These are phyloP conservation scores for Dictyostelium brefeldianum DNA, from an alignment of 78 protist species.

Conservation along the genomic window DNA sequence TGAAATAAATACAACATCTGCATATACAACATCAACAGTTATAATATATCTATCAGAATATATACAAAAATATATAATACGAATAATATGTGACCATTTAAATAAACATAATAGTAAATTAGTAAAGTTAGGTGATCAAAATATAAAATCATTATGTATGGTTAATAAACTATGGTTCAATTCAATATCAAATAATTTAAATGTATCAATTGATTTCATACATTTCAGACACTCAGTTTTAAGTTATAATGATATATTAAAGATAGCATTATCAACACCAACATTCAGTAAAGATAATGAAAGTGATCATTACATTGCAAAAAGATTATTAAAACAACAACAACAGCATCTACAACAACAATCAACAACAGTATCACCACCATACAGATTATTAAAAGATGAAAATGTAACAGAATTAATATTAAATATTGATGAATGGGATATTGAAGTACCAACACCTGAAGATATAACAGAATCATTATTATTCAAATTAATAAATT, in stretches of 20 bases:
- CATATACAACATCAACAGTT: too few species aligned
- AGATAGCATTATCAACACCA: background rate
- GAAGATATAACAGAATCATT: too few species aligned
- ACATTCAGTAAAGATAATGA: background rate
- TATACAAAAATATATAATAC: too few species aligned
- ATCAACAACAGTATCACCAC: background rate
- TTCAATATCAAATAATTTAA: background rate
- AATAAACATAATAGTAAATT: too few species aligned
- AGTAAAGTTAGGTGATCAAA: too few species aligned
- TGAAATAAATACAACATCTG: too few species aligned
- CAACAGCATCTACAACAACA: too few species aligned
- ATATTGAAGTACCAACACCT: background rate
- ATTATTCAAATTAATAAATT: background rate
- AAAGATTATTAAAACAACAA: background rate
- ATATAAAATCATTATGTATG: background rate
- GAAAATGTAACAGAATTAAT: background rate
- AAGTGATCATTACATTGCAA: background rate
- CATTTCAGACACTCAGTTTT: too few species aligned
- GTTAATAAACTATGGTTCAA: constrained; percentile 10
- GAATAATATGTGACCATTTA: too few species aligned
- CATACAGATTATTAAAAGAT: background rate
- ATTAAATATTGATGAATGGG: constrained; percentile 3
- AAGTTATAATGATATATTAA: too few species aligned
- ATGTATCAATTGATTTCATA: background rate
- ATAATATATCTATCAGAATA: too few species aligned